Base-by-base conservation (phyloP, 2,329 filamentous ascomycete species). In the Arthrocladium fulminans region DNA sequence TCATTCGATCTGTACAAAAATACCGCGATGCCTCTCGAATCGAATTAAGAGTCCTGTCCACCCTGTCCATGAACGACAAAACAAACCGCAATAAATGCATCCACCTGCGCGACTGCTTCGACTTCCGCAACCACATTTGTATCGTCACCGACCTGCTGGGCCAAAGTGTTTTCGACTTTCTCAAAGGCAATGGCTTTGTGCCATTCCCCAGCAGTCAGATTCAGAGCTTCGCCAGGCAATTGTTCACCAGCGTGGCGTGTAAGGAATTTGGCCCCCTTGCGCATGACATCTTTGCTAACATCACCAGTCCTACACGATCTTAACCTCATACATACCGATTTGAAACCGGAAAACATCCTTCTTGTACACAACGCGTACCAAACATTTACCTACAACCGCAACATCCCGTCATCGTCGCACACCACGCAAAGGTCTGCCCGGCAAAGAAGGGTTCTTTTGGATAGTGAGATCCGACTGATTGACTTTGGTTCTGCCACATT, bases 151-250 rank as follows among this genome's bases (percentile, higher is more conserved):
- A 84, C 63, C 68, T 84, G 13, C 78, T 97, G 25, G 90, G 90
- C 41, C 90, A 96, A 63, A 97, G 90, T 60, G 90, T 98, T 45
- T 98, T 98, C 64, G 92, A 98, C 68, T 98, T 98, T 59, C 75
- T 98, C 41, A 98, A 98, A 71, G 83, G 84, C 61, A 97, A 97
- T 63, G 79, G 80, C 55, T 98, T 98, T 63, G 88, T 95, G 15
- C 92, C 92, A 0, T 98, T 98, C 62, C 92, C 92, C 10, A 97
- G 94, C 73, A 96, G 89, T 57, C 92, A 98, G 67, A 98, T 98
- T 51, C 92, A 97, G 66, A 90, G 80, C 64, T 97, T 98, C 73
- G 92, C 92, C 41, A 81, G 90, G 43, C 92, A 98, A 64, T 74
- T 98, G 13, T 86, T 98, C 53, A 97, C 90, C n/a, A 97, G 90